Evolutionary conservation across 208 protist genomes (phyloP).

Genomic region (Crithidia thermophila): DNA sequence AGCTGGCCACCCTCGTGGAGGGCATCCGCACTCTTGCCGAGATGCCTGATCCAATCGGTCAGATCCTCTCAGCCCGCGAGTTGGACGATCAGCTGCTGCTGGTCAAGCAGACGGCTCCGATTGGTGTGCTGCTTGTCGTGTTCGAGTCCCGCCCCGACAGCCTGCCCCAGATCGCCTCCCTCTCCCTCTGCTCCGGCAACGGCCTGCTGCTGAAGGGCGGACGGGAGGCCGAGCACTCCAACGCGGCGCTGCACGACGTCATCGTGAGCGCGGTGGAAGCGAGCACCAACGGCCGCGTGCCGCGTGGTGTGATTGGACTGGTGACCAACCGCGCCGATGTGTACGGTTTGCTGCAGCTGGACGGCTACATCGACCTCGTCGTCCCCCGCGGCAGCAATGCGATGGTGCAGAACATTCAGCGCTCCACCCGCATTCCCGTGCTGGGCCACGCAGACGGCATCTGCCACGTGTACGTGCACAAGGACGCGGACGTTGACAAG

Average conservation of each 20-base stretch:
- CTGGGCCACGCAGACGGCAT: conserved; percentile 96
- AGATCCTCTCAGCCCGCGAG: conserved; percentile 47
- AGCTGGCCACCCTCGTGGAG: conserved; percentile 56
- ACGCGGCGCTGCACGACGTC: conserved; percentile 53
- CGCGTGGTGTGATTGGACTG: conserved; percentile 53
- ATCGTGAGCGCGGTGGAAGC: conserved; percentile 52
- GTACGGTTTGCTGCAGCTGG: conserved; percentile 53
- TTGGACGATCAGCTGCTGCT: conserved; percentile 82
- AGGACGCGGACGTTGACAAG: conserved; percentile 64
- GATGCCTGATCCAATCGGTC: conserved; percentile 55
- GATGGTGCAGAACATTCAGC: conserved; percentile 90
- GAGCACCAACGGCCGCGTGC: conserved; percentile 32
- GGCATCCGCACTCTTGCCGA: conserved; percentile 58
- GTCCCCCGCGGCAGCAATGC: conserved; percentile 92
- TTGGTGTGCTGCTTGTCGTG: conserved; percentile 94
- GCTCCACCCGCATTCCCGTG: conserved; percentile 89
- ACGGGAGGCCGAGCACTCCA: conserved; percentile 70
- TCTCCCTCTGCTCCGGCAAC: conserved; percentile 87
- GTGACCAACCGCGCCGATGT: conserved; percentile 55
- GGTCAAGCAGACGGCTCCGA: conserved; percentile 74
- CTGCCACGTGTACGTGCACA: conserved; percentile 94
- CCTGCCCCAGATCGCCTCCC: conserved; percentile 79
- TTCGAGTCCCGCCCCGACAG: conserved; percentile 94
- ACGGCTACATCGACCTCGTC: conserved; percentile 91
- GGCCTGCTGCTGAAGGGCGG: conserved; percentile 92